Percentiles rank a stretch among this genome's conserved stretches.
phyloP scores from a whole-genome alignment of 2,329 filamentous ascomycete genomes.

The Claviceps monticola region DNA sequence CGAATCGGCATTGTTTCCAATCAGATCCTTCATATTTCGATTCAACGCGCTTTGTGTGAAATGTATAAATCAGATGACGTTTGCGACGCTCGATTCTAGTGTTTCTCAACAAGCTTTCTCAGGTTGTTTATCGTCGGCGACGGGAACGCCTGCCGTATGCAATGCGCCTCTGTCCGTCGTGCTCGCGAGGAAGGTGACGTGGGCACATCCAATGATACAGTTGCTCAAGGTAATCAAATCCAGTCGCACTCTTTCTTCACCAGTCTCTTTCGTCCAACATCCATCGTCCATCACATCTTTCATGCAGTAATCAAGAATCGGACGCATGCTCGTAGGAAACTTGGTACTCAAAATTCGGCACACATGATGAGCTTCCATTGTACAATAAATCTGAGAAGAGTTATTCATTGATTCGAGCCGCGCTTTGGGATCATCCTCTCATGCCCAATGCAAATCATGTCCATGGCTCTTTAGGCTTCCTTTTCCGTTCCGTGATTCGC shows the following conservation, averaged over 20 bases:
- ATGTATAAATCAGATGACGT: not conserved
- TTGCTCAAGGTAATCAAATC: not conserved
- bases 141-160: not conserved
- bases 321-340: not conserved
- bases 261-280: too few relatives aligned
- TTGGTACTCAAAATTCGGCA: not conserved
- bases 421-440: not conserved
- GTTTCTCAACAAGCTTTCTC: not conserved
- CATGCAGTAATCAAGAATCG: not conserved
- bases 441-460: not conserved
- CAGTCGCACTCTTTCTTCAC: not conserved
- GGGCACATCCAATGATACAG: not conserved
- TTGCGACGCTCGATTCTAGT: not conserved
- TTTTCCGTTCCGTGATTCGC: not conserved
- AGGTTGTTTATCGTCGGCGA: not conserved
- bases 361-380: not conserved
- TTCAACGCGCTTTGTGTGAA: not conserved
- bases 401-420: not conserved
- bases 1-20: constrained; percentile 2
- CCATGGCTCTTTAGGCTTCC: not conserved
- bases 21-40: not conserved
- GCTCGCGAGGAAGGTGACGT: not conserved
- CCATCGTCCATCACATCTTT: not conserved
- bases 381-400: not conserved
- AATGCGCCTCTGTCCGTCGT: not conserved